Evolutionary conservation across 495 filamentous ascomycete genomes (phyloP), one percentile per base, ranked within the genome.

Genomic region (Hyaloscypha variabilis): DNA sequence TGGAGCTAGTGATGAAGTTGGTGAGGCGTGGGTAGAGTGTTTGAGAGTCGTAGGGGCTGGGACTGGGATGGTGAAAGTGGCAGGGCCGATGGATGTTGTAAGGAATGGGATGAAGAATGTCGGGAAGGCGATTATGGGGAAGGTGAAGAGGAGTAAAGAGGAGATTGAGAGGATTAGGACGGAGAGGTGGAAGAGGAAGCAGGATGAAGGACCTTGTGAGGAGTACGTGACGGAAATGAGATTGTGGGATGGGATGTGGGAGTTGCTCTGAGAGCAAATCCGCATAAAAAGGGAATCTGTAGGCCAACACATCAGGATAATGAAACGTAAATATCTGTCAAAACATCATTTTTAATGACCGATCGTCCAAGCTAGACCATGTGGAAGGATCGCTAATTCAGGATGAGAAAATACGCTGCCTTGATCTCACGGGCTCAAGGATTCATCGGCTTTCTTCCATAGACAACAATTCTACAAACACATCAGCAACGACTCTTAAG

Each of bases 361-460:
- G 17, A 19, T 14, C 13, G 17, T 19, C 17, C 39, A 46, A 19
- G 19, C 19, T 17, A 10, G 19, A 17, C 4, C 39, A 46, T 46
- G 19, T 46, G 39, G 14, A 46, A 46, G 17, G 39, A 46, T 46
- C 39, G 39, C 39, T 46, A 17, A 46, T 46, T 17, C 39, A 19
- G 39, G 13, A 36, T 36, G 31, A 46, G 17, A 46, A 46, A 1
- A 17, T 46, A 17, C 19, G 6, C 17, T 4, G 6, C 10, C 17
- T 19, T 46, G 39, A 14, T 46, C 39, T 14, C 17, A 46, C 4
- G 39, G 3, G 39, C 39, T 14, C 39, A 46, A 46, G 39, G 21
- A 54, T 1, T 17, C 21, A 11, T 28, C 21, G 58, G 58, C 36
- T 60, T 60, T 8, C 36, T 17, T 23, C 58, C 58, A 36, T 60